A percentile compares a stretch with the other conserved stretches of the same genome.
These are phyloP conservation scores for Russula vinacea DNA, from an alignment of 768 basidiomycete species.

Conservation along the genomic window DNA sequence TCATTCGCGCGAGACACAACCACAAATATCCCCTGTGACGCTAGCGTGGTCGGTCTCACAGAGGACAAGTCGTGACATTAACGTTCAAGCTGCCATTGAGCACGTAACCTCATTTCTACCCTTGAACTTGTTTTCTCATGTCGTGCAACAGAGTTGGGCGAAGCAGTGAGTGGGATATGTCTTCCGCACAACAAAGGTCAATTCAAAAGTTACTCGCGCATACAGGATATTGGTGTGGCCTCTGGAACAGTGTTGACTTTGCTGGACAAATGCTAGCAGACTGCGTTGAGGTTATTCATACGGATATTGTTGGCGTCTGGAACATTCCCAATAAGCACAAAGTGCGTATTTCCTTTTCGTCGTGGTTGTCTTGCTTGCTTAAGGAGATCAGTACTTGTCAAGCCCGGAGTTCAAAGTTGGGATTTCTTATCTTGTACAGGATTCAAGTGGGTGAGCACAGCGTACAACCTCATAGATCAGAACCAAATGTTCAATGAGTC, in stretches of 20 bases:
- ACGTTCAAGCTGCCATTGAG: constrained; percentile 9
- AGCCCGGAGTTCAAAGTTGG: neutral
- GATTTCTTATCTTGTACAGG: constrained; percentile 8
- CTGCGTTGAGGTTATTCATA: constrained; percentile 10
- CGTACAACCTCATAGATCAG: neutral
- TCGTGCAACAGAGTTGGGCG: constrained; percentile 4
- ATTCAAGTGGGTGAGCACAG: constrained; percentile 1
- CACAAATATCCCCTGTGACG: neutral
- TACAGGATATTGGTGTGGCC: constrained; percentile 14
- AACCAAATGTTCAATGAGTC: neutral
- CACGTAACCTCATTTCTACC: neutral
- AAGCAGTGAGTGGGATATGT: constrained; percentile 9
- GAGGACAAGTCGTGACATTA: constrained; percentile 5
- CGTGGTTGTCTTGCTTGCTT: neutral
- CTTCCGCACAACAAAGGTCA: neutral
- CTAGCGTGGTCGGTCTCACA: constrained; percentile 20
- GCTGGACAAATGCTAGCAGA: neutral
- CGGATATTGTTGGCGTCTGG: constrained; percentile 12
- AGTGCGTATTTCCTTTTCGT: neutral
- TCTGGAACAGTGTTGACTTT: constrained; percentile 2
- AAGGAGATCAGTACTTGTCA: constrained; percentile 10
- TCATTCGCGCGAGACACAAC: neutral
- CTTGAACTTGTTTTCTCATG: neutral
- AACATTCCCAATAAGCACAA: constrained; percentile 3
- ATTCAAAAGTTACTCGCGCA: neutral